These are phyloP conservation scores for Pyricularia sp. DNA, from an alignment of 2,329 filamentous ascomycete genomes.

Conservation along the genomic window DNA sequence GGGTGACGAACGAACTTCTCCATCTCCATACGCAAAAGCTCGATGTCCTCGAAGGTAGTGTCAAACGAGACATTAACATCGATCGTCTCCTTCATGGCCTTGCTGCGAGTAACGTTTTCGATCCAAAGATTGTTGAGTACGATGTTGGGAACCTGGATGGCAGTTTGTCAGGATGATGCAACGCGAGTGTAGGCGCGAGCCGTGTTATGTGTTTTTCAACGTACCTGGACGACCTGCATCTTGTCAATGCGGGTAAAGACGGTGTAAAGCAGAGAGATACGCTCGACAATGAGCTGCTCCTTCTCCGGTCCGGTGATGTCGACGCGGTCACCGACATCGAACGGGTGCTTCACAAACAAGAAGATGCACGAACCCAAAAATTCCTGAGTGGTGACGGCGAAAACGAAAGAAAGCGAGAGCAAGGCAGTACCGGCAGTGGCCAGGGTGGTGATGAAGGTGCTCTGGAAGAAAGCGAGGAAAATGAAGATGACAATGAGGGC, in stretches of 20 bases:
- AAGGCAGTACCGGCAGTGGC: constrained; percentile 84
- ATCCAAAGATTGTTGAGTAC: constrained; percentile 86
- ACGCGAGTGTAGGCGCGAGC: too few species aligned
- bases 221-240: constrained; percentile 56
- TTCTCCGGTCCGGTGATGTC: constrained; percentile 51
- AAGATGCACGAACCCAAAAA: constrained; percentile 98
- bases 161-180: not conserved
- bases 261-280: constrained; percentile 87
- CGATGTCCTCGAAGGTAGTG: constrained; percentile 80
- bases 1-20: constrained; percentile 68
- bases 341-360: constrained; percentile 96
- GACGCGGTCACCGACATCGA: constrained; percentile 88
- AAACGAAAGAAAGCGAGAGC: constrained; percentile 92
- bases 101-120: constrained; percentile 83
- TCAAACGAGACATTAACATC: constrained; percentile 72
- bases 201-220: constrained; percentile 22
- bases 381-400: constrained; percentile 82
- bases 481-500: constrained; percentile 71
- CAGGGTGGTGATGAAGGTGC: constrained; percentile 70
- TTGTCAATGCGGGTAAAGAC: constrained; percentile 76
- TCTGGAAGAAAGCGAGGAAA: constrained; percentile 83
- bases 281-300: constrained; percentile 69
- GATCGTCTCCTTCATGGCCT: constrained; percentile 79
- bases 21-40: constrained; percentile 74
- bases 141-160: constrained; percentile 69